Base-by-base conservation (phyloP, 225 moss, liverwort and hornwort genomes). In the Antitrichia curtipendula region DNA sequence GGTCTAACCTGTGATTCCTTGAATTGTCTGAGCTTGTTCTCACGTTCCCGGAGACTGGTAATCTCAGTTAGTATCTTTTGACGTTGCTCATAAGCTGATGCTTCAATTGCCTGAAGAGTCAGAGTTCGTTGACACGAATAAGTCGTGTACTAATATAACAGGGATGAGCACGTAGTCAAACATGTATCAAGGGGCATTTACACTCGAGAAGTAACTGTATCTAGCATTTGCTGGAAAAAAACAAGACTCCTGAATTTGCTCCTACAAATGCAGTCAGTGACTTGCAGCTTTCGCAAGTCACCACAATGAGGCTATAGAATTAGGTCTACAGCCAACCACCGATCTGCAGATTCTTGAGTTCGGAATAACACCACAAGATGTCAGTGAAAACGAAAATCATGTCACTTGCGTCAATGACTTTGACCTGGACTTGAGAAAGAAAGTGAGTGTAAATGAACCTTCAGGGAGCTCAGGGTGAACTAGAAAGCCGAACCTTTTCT, bases 81-180 rank as follows among this genome's bases (percentile, higher is more conserved):
- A 34, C 96, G 94, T 88, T 98, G 96, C 86, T 98, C 96, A 76
- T 96, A 98, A 59, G 98, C 96, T 64, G 93, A 93, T 90, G 96
- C 87, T 74, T 98, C 97, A 85, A 94, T 94, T 75, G 92, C 96
- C 96, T 98, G 91, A 38, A 36, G 12, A 24, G 7, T 82, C 69
- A 56, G 54, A 3, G 32, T 36, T 75, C 24, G 47, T 31, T 82
- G 38, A 70, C 63, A 78, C 27, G 59, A 34, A 36, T 66, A 43
- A 78, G 22, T 29, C 57, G 8, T 62, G 15, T 41, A 59, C 13
- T 64, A 50, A 78, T 21, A 25, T 21, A 64, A 76, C 32, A 75
- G 60, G 70, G 75, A 63, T 63, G 72, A 85, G n/a, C n/a, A 19
- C 9, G 28, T 38, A 52, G 34, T 19, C 27, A 36, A 66, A 53